Base-by-base conservation (phyloP, 805 yeast genomes). In the Candida tibetensis region DNA sequence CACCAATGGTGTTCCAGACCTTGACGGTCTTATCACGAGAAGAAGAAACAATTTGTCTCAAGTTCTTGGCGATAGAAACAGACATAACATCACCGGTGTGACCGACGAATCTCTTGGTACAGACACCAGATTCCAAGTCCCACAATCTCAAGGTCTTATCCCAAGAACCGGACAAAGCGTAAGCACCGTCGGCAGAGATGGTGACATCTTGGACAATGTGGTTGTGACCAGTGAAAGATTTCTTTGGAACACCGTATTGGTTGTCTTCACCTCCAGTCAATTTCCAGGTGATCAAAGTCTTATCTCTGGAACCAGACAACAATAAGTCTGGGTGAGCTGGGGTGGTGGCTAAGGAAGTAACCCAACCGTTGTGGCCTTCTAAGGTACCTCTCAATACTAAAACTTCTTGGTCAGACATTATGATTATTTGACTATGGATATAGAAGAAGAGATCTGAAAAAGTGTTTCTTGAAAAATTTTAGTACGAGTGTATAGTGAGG, bases 351-450 rank as follows among this genome's bases (percentile, higher is more conserved):
- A 93, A 81, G 71, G 96, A 81, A 56, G 99, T 93, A 67, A 93
- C 99, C 98, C 98, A 91, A 66, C 74, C 74, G 52, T 64, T 66
- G 71, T 71, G 73, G 49, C 87, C 96, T 79, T 91, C 97, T 72
- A 93, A 85, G 82, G 98, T 87, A 73, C 98, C 99, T 84, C 98
- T 90, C 74, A 93, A 86, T 74, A 91, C 96, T 79, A 91, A 82
- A 82, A 90, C 95, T 86, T 90, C 97, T 74, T 79, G 83, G 64
- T 78, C 79, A 73, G 89, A 77, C 90, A 84, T 84, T 44, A 45
- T 61, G 35, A 25, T 39, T 28, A 22, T 28, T 39, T n/a, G n/a
- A 18, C 32, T 35, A 30, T 35, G 21, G 19, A 17, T 40, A 34
- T 18, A 25, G 36, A 30, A 32, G 25, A 26, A 26, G 14, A 32